Evolutionary conservation across 139 green algal genomes (phyloP).

Genomic region (Volvox reticuliferus): DNA sequence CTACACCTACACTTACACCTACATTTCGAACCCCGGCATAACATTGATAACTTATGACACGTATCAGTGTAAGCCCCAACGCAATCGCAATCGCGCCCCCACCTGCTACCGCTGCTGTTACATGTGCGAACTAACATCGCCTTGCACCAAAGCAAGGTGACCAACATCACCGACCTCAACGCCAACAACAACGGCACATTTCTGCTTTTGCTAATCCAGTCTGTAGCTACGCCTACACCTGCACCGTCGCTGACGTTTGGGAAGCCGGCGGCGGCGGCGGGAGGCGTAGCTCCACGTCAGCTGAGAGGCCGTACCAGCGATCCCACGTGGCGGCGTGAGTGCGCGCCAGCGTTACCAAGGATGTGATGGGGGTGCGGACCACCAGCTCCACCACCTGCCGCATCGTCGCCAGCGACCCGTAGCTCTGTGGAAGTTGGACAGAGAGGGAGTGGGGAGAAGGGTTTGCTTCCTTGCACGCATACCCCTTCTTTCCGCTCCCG

Average conservation of each 20-base stretch:
- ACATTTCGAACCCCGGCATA: background rate
- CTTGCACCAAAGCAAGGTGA: too few relatives aligned
- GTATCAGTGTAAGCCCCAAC: too few relatives aligned
- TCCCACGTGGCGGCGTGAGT: conserved; percentile 19
- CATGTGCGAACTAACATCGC: too few relatives aligned
- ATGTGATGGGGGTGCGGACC: conserved; percentile 19
- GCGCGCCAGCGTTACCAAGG: background rate
- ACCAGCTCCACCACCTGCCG: conserved; percentile 22
- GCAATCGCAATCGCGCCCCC: too few relatives aligned
- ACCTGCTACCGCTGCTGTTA: too few relatives aligned
- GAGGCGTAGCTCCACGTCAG: conserved; percentile 22
- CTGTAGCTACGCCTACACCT: too few relatives aligned
- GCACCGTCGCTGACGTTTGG: too few relatives aligned
- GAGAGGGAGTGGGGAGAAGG: background rate
- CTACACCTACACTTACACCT: background rate
- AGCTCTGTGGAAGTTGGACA: conserved; percentile 7
- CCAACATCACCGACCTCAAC: too few relatives aligned
- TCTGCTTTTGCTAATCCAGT: too few relatives aligned
- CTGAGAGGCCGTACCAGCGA: conserved; percentile 24
- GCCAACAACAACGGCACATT: too few relatives aligned
- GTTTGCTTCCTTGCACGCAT: background rate
- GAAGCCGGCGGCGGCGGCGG: background rate
- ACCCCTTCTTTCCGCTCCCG: background rate
- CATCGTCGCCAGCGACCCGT: conserved; percentile 22
- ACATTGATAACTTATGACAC: background rate